Percentiles rank a stretch among this genome's conserved stretches.
Evolutionary conservation across 2,329 filamentous ascomycete species (phyloP).

Genomic region (Fusarium humuli): DNA sequence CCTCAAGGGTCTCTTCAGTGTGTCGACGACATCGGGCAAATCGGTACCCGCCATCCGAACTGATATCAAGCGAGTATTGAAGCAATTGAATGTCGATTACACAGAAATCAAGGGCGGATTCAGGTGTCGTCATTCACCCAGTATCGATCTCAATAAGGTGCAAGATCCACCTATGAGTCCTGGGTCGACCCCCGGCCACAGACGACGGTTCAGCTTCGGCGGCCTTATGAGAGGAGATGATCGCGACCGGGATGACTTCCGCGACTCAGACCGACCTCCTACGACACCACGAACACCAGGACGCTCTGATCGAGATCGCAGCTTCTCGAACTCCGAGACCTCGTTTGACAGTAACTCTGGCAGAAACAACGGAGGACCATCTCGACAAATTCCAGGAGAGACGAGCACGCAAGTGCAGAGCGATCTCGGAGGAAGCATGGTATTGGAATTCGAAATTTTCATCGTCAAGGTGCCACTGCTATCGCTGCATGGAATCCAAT

Average conservation of each 20-base stretch:
- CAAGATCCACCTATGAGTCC: conserved; percentile 73
- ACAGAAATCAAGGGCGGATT: conserved; percentile 95
- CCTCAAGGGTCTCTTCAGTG: conserved; percentile 95
- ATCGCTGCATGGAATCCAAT: conserved; percentile 93
- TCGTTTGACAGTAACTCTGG: conserved; percentile 79
- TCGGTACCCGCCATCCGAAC: conserved; percentile 85
- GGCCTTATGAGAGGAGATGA: conserved; percentile 69
- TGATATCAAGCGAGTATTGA: conserved; percentile 91
- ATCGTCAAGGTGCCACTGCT: conserved; percentile 97
- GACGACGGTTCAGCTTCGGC: conserved; percentile 85
- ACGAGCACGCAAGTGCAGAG: conserved; percentile 93
- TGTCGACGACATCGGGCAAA: conserved; percentile 94
- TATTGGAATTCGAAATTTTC: conserved; percentile 92
- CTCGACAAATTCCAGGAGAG: conserved; percentile 78
- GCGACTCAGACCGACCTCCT: conserved; percentile 64
- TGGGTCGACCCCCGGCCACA: conserved; percentile 68
- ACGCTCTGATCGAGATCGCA: conserved; percentile 70
- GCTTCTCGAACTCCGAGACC: conserved; percentile 87
- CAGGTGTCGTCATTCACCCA: conserved; percentile 86
- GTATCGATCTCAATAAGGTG: conserved; percentile 85
- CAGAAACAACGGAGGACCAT: conserved; percentile 62
- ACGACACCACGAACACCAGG: conserved; percentile 58
- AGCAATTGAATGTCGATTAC: conserved; percentile 89
- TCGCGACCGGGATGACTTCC: conserved; percentile 76
- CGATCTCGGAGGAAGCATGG: conserved; percentile 85